Evolutionary conservation across 129 eudicot genomes (phyloP), one percentile per base, ranked within the genome.

Genomic region (Daucus carota): DNA sequence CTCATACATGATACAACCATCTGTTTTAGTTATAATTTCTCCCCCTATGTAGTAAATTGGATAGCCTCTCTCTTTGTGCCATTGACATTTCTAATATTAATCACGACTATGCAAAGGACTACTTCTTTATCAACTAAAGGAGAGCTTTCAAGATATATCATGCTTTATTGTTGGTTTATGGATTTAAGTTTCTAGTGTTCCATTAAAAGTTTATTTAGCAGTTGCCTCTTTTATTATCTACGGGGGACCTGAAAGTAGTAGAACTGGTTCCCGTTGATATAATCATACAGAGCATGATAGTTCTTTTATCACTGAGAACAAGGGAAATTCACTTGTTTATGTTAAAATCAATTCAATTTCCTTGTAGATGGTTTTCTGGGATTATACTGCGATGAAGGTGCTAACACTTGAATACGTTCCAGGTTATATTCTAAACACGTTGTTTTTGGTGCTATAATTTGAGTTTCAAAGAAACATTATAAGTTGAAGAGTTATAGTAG

Each of bases 401-500:
- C 84, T 95, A 87, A 95, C 99, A 7, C 62, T 95, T 86, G 99
- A 95, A 85, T 95, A 91, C 73, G 99, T 91, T 80, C 99, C 99
- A 86, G 99, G 99, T 95, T 77, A 77, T 40, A 71, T 33, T 74
- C 81, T 83, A 9, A 78, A 60, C 73, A 15, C 73, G 73, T 75
- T 45, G 31, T 24, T 34, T 63, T 59, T 18, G 11, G 62, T 36
- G 11, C 60, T 34, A 79, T 40, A 32, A 33, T 26, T 16, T 73
- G 29, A 46, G 43, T 67, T 67, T 10, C 0, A 14, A 28, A 18
- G 18, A 45, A 31, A 40, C 26, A 76, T 8, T 3, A 14, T 57
- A 69, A 32, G 38, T 10, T 47, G 42, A 33, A 26, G 43, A 65
- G 77, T 1, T 40, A 38, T 41, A 33, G 31, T 65, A 17, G 11